Percentiles rank a stretch among this genome's conserved stretches.
phyloP scores from a whole-genome alignment of 1,284 basidiomycete species.

The Fomitopsis betulina region DNA sequence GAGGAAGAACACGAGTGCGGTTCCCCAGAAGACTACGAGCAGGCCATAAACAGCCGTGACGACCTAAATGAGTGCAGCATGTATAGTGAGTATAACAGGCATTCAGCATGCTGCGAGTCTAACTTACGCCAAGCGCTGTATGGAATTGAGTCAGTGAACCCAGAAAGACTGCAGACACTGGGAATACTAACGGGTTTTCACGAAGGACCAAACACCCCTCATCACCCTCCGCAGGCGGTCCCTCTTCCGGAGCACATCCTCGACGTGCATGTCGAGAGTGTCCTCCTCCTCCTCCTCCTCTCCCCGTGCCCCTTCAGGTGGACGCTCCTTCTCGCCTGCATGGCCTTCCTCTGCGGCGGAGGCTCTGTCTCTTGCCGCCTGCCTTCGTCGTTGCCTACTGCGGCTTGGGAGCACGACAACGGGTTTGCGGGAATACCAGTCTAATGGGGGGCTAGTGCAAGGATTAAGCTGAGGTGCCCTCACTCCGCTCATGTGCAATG shows the following conservation, averaged over 20 bases:
- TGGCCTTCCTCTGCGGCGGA: slow-evolving; percentile 30
- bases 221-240: slow-evolving; percentile 59
- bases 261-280: slow-evolving; percentile 74
- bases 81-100: slow-evolving; percentile 3
- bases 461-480: background rate
- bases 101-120: background rate
- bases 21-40: slow-evolving; percentile 70
- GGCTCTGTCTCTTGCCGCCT: slow-evolving; percentile 7
- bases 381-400: slow-evolving; percentile 7
- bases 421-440: slow-evolving; percentile 66
- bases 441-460: slow-evolving; percentile 52
- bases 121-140: slow-evolving; percentile 17
- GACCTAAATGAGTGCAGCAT: slow-evolving; percentile 41
- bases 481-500: background rate
- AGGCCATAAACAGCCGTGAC: slow-evolving; percentile 81
- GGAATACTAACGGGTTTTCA: slow-evolving; percentile 67
- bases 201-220: slow-evolving; percentile 76
- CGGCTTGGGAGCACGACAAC: slow-evolving; percentile 49
- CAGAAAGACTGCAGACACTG: background rate
- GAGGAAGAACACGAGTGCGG: slow-evolving; percentile 77
- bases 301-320: background rate
- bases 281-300: slow-evolving; percentile 35
- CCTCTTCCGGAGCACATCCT: slow-evolving; percentile 67
- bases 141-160: background rate
- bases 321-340: slow-evolving; percentile 2